phyloP scores from a whole-genome alignment of 805 yeast genomes.

The Alloascoidea africana region DNA sequence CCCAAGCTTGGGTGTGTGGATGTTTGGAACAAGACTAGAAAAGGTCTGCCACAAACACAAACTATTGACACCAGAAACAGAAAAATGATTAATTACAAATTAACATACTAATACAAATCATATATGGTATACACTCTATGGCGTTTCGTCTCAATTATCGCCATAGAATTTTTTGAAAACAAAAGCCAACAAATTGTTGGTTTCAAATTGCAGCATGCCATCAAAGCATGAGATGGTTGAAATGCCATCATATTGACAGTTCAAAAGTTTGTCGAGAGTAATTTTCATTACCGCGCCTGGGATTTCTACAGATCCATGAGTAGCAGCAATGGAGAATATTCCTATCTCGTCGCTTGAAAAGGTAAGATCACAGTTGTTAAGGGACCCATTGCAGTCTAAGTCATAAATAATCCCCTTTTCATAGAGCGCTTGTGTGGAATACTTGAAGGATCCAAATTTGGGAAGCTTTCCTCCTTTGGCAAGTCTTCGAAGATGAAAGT shows the following conservation, averaged over 20 bases:
- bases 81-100: background rate
- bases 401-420: constrained; percentile 73
- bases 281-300: constrained; percentile 38
- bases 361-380: constrained; percentile 57
- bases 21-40: background rate
- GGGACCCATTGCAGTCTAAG: too few relatives aligned
- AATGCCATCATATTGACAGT: constrained; percentile 57
- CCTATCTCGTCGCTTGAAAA: constrained; percentile 67
- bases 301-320: constrained; percentile 44
- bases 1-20: background rate
- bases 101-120: background rate
- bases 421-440: constrained; percentile 56
- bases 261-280: constrained; percentile 57
- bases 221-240: constrained; percentile 41
- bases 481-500: constrained; percentile 58
- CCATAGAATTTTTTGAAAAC: constrained; percentile 68
- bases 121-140: background rate
- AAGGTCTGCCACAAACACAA: background rate
- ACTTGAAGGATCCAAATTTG: constrained; percentile 63
- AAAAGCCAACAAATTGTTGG: constrained; percentile 50
- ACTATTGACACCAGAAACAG: background rate
- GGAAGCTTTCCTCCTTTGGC: constrained; percentile 54
- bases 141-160: constrained; percentile 10
- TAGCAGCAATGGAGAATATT: constrained; percentile 58
- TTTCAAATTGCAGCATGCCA: constrained; percentile 53